A percentile compares a stretch with the other conserved stretches of the same genome.
Evolutionary conservation across 495 filamentous ascomycete species (phyloP).

Genomic region (Melanomma pulvis-pyrius): DNA sequence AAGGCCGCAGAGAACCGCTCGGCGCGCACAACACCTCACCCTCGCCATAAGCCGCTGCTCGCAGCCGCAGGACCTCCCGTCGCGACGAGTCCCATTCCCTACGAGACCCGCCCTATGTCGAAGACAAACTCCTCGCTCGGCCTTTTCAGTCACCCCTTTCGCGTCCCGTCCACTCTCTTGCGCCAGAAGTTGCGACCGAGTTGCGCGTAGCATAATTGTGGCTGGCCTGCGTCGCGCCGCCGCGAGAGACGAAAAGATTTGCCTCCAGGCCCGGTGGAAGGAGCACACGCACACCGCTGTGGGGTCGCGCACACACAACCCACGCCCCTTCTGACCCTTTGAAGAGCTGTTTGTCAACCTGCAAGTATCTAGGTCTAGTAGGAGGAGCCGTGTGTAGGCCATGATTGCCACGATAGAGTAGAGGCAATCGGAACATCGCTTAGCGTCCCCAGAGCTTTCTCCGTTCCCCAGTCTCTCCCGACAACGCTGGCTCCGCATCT

Average conservation of each 20-base stretch:
- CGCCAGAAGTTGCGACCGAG: conserved; percentile 10
- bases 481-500: conserved; percentile 11
- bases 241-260: neutral
- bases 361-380: neutral
- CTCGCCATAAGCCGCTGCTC: neutral
- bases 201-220: neutral
- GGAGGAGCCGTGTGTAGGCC: conserved; percentile 15
- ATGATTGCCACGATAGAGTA: conserved; percentile 31
- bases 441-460: conserved; percentile 32
- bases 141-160: neutral
- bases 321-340: neutral
- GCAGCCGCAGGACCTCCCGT: neutral
- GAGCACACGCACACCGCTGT: neutral
- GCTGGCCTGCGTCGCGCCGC: neutral
- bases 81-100: neutral
- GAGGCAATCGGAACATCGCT: conserved; percentile 39
- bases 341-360: neutral
- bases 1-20: neutral
- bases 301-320: neutral
- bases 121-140: neutral
- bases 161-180: neutral
- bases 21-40: neutral
- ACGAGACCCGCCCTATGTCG: conserved; percentile 4
- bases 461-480: conserved; percentile 16
- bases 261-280: neutral